Evolutionary conservation across 176 grass and related monocot species (phyloP), one percentile per base, ranked within the genome.

Genomic region (Musa troglodytarum): DNA sequence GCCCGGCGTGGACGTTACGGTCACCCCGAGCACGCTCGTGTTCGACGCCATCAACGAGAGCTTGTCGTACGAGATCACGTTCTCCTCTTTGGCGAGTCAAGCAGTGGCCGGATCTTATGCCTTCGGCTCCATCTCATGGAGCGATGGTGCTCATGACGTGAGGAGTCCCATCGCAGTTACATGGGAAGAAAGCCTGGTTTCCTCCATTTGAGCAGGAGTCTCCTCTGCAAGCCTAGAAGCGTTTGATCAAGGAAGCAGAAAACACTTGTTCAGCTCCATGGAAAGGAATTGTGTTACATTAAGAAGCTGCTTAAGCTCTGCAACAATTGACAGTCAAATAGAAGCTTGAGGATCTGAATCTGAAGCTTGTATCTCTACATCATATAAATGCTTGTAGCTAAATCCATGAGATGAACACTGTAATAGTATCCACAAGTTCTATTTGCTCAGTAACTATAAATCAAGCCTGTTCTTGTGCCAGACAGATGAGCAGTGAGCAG

Each of bases 21-120:
- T 93, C 77, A 85, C 17, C 26, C 94, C 94, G n/a, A 91, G 86
- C 85, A 89, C 82, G 82, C 87, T 98, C n/a, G 94, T 68, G 86
- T 98, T 93, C 74, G 84, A 85, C 50, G 73, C 67, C 17, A 50
- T 85, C 49, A 69, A 74, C 49, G 63, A 75, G 78, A 93, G 77
- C 86, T 64, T 89, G 74, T 29, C 76, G 2, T 92, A 92, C 77
- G 79, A 87, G 65, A 87, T 92, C 73, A 92, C 79, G 2, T 24
- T 92, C 28, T 23, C 76, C 34, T 85, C 71, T 75, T 23, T 82
- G 17, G 80, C 69, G 34, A 83, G 85, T 76, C 80, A 49, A 16
- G 52, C 63, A 13, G 77, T 55, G 11, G 17, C 34, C 0, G 68
- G 21, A 0, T 53, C 57, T 55, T 66, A 80, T 15, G 59, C 62